Evolutionary conservation across 352 stramenopile species (phyloP), one percentile per base, ranked within the genome.

Genomic region (Globisporangium mamillatum): DNA sequence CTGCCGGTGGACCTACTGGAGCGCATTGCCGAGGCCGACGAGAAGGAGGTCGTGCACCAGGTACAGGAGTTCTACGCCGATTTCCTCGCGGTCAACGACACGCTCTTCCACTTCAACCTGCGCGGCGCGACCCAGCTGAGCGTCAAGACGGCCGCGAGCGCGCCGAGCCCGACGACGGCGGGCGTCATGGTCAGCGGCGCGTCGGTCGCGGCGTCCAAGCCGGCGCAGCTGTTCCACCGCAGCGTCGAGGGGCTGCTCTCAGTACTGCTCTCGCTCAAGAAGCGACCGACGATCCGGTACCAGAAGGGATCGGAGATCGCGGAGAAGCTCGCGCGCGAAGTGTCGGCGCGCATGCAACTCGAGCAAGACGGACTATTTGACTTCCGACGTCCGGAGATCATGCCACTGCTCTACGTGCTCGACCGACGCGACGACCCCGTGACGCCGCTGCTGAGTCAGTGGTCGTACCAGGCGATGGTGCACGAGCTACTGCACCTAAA

Each of bases 31-130:
- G 91, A 98, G 63, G 89, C 89, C 24, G 98, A 99, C 79, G 86
- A 97, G 69, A 89, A 96, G 53, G 96, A 99, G 71, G 75, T 97
- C 52, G 94, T 99, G 52, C 64, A 83, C 52, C 86, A 95, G 70
- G 96, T 99, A 18, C 97, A 99, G 74, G 98, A 99, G 81, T 99
- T 98, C 75, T 99, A 99, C 78, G 98, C 91, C 12, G 98, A 99
- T 81, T 99, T 97, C 75, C 80, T 98, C 58, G 94, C 97, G 12
- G 92, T 99, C 55, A 99, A 99, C 78, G 91, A 98, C 70, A 95
- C 99, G 79, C 89, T 99, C 46, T 98, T 99, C 75, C 98, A 98
- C 55, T 90, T 99, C 60, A 98, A 99, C 72, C 89, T 98, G 68
- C 81, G 83, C 34, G 80, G 82, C 54, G 80, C 71, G 9, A 75